Evolutionary conservation across 176 grass and related monocot species (phyloP), one percentile per base, ranked within the genome.

Genomic region (Poa annua): DNA sequence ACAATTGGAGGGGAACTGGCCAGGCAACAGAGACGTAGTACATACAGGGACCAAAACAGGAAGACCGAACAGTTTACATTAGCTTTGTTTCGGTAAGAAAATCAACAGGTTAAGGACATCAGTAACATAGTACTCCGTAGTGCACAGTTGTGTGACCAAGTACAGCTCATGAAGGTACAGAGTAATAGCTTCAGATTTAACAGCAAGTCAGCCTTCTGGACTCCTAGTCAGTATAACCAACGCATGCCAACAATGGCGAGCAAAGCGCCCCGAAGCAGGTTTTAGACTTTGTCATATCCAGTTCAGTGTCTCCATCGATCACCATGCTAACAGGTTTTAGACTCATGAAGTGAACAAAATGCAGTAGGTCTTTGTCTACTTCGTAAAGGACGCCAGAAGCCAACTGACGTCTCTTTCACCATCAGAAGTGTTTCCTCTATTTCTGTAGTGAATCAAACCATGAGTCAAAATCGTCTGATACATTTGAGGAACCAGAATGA

Each of bases 391-490:
- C 25, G 32, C 11, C 42, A 7, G 3, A 76, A 76, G 14, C 11
- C 35, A 78, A 65, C 34, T 20, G 51, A 48, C 49, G 48, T 2
- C 64, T 82, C 55, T 60, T 60, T 82, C 66, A 59, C 1, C 1
- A 20, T 44, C 33, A 11, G 24, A 29, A 67, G 33, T 2, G 20
- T 44, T 54, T 49, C 54, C 41, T 79, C 42, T 32, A 24, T 41
- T 16, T 68, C 86, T 80, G 91, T 0, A 93, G 52, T 6, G 87
- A 93, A 87, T 99, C 93, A 89, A 99, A 88, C 91, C 91, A 96
- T 21, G 87, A 93, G 87, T 96, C 93, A 76, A 99, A 96, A 85
- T 93, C 83, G 69, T 87, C 89, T 0, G 85, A 61, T 21, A 70
- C 51, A 53, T 92, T 90, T 52, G 70, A 71, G 41, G 64, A 57